Evolutionary conservation across 176 grass and related monocot species (phyloP).

Genomic region (Phyllostachys edulis): DNA sequence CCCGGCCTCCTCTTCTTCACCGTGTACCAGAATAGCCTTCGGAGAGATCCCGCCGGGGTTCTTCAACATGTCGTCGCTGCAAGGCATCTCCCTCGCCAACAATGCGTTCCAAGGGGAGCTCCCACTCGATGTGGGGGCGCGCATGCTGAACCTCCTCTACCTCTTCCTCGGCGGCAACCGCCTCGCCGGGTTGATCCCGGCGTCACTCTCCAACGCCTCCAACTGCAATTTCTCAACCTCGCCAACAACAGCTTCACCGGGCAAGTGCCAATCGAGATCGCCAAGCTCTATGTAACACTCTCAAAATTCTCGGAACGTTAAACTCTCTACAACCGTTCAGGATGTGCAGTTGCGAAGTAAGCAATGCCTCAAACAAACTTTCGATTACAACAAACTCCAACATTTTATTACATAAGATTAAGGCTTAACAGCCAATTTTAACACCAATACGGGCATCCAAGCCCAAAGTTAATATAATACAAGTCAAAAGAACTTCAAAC

Average conservation of each 20-base stretch:
- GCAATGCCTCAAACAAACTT: no score
- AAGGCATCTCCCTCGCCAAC: slow-evolving; percentile 18
- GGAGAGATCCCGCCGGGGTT: slow-evolving; percentile 14
- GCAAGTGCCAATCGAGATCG: slow-evolving; percentile 25
- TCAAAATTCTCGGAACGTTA: no score
- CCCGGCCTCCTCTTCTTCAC: not conserved
- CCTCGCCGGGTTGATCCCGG: slow-evolving; percentile 34
- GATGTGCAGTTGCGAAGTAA: no score
- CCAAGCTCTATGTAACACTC: no score
- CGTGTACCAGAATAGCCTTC: slow-evolving; percentile 20
- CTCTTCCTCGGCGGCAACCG: slow-evolving; percentile 41
- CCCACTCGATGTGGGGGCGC: slow-evolving; percentile 1
- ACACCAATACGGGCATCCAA: no score
- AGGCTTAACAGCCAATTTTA: no score
- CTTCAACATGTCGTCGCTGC: slow-evolving; percentile 44
- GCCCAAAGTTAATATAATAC: no score
- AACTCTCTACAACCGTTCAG: no score
- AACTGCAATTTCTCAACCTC: not conserved
- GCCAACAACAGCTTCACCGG: slow-evolving; percentile 46
- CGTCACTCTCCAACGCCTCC: slow-evolving; percentile 33
- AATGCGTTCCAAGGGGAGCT: slow-evolving; percentile 30
- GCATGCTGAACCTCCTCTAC: slow-evolving; percentile 10
- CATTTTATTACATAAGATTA: no score
- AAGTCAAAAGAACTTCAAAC: no score
- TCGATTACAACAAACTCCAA: no score